Percentiles rank a stretch among this genome's conserved stretches.
phyloP scores from a whole-genome alignment of 2,329 filamentous ascomycete genomes.

The Paraconiothyrium brasiliense region DNA sequence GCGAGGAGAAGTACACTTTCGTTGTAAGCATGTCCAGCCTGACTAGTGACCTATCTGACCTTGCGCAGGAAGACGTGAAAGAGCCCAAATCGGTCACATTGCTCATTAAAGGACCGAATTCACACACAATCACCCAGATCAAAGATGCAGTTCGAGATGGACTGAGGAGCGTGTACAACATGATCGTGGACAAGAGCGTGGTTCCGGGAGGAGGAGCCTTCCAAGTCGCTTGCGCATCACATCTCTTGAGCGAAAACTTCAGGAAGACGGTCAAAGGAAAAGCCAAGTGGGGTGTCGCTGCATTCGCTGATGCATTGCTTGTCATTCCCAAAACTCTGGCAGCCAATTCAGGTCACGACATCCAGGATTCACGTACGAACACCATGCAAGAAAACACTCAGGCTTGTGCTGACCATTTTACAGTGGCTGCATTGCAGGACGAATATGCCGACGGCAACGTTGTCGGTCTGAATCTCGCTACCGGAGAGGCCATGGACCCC shows the following conservation, averaged over 20 bases:
- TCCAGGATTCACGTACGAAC: constrained; percentile 88
- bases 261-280: constrained; percentile 95
- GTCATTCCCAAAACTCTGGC: constrained; percentile 98
- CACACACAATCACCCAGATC: constrained; percentile 95
- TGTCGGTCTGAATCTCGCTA: constrained; percentile 85
- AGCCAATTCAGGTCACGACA: constrained; percentile 94
- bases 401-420: constrained; percentile 25
- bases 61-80: constrained; percentile 83
- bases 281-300: constrained; percentile 93
- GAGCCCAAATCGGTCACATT: constrained; percentile 97
- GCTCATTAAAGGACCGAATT: constrained; percentile 96
- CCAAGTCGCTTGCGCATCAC: constrained; percentile 90
- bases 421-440: constrained; percentile 87
- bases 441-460: constrained; percentile 84
- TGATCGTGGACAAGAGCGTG: constrained; percentile 97
- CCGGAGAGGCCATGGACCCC: constrained; percentile 94
- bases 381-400: constrained; percentile 11
- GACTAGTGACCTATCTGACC: constrained; percentile 31
- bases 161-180: constrained; percentile 96
- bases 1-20: constrained; percentile 99
- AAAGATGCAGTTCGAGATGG: constrained; percentile 96
- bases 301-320: constrained; percentile 93
- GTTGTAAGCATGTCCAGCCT: constrained; percentile 57
- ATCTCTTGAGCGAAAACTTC: constrained; percentile 87
- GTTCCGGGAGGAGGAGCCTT: constrained; percentile 95